Percentiles rank a stretch among this genome's conserved stretches.
phyloP scores from a whole-genome alignment of 75 land plant species.

The Adiantum capillusveneris region DNA sequence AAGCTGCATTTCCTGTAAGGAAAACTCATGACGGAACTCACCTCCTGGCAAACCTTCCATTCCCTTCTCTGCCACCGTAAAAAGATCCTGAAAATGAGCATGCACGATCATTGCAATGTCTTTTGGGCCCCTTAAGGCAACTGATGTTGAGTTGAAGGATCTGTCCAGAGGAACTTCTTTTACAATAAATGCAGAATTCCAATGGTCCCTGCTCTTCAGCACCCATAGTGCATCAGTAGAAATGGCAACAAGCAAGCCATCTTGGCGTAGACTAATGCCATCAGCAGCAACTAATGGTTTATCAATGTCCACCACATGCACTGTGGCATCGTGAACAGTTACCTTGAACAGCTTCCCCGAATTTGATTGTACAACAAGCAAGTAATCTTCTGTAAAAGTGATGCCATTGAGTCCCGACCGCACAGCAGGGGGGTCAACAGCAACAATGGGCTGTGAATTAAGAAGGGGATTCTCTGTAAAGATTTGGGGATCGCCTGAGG shows the following conservation, averaged over 20 bases:
- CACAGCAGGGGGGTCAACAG: conserved; percentile 1
- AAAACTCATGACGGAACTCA: neutral
- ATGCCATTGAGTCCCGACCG: conserved; percentile 22
- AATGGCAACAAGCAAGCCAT: conserved; percentile 61
- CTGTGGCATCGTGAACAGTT: conserved; percentile 36
- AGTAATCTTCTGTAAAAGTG: conserved; percentile 4
- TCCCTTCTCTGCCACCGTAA: no score
- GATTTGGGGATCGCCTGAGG: conserved; percentile 3
- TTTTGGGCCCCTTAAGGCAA: conserved; percentile 30
- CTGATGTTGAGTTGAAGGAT: conserved; percentile 28
- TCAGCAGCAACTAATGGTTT: conserved; percentile 22
- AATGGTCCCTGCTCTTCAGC: conserved; percentile 56
- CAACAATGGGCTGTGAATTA: conserved; percentile 8
- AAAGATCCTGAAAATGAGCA: conserved; percentile 1
- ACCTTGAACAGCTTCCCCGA: conserved; percentile 64
- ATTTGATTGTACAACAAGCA: conserved; percentile 44
- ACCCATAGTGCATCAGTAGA: conserved; percentile 31
- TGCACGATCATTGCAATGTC: neutral
- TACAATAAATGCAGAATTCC: conserved; percentile 50
- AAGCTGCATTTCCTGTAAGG: conserved; percentile 19
- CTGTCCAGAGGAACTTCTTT: conserved; percentile 40
- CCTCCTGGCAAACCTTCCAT: neutral
- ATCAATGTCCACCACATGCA: conserved; percentile 31
- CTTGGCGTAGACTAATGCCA: conserved; percentile 42
- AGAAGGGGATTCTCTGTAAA: conserved; percentile 8